A percentile compares a stretch with the other conserved stretches of the same genome.
Evolutionary conservation across 2,329 filamentous ascomycete genomes (phyloP).

Genomic region (Epichloe coenophiala): DNA sequence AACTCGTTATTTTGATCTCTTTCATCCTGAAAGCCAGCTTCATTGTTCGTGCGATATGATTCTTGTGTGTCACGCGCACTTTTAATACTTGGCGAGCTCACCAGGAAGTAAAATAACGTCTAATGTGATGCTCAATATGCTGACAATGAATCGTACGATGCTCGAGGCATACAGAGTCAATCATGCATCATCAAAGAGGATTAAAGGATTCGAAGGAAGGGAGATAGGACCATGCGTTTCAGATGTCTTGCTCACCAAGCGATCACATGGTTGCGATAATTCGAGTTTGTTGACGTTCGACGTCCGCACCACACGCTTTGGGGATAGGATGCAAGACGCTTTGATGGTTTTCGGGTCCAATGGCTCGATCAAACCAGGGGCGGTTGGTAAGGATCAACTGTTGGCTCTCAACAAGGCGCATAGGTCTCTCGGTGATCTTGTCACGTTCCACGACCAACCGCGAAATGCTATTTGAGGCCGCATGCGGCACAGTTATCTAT

Average conservation of each 20-base stretch:
- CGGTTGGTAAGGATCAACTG: constrained; percentile 5
- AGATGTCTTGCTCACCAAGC: constrained; percentile 5
- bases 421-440: constrained; percentile 7
- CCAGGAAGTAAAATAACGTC: background rate
- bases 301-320: constrained; percentile 1
- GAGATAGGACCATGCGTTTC: constrained; percentile 1
- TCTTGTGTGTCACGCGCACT: background rate
- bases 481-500: constrained; percentile 7
- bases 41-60: background rate
- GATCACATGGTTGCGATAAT: background rate
- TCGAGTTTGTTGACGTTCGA: background rate
- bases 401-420: constrained; percentile 6
- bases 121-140: background rate
- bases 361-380: constrained; percentile 7
- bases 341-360: constrained; percentile 3
- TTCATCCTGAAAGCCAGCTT: background rate
- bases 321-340: constrained; percentile 2
- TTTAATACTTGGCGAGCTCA: background rate
- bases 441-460: constrained; percentile 5
- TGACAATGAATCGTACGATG: background rate
- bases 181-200: constrained; percentile 2
- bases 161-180: background rate
- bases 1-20: background rate
- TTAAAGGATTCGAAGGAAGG: background rate
- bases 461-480: constrained; percentile 8